A percentile compares a stretch with the other conserved stretches of the same genome.
Conservation (phyloP, 352 stramenopile genomes). For the Pythium biforme region DNA sequence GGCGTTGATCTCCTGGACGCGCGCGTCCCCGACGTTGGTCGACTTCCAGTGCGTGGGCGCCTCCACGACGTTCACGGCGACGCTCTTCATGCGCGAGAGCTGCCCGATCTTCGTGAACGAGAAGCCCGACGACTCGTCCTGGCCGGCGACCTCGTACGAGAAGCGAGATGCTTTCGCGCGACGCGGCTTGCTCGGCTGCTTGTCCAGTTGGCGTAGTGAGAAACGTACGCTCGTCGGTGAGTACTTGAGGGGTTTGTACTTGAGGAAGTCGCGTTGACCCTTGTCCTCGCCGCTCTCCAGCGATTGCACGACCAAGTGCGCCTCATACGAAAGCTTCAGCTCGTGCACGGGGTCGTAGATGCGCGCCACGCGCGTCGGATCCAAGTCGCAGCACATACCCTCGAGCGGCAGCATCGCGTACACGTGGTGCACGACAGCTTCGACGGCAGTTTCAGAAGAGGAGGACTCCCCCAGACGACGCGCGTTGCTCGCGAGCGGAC, state of each 20-base stretch:
- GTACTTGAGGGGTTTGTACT: constrained; percentile 81
- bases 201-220: constrained; percentile 37
- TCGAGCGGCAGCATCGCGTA: constrained; percentile 62
- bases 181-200: constrained; percentile 9
- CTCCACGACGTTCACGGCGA: constrained; percentile 29
- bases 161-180: neutral
- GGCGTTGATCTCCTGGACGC: constrained; percentile 38
- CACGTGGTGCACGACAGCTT: constrained; percentile 52
- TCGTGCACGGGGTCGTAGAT: constrained; percentile 60
- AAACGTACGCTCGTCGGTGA: constrained; percentile 47
- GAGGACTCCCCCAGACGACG: constrained; percentile 41
- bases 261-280: constrained; percentile 33
- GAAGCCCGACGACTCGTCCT: neutral
- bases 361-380: constrained; percentile 56
- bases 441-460: constrained; percentile 38
- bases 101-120: constrained; percentile 2
- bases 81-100: constrained; percentile 26
- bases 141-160: constrained; percentile 16
- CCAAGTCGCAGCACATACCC: constrained; percentile 73
- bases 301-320: constrained; percentile 53
- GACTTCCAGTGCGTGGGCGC: constrained; percentile 42
- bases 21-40: constrained; percentile 32
- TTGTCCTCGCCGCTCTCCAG: constrained; percentile 22
- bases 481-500: constrained; percentile 36
- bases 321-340: constrained; percentile 80